These are phyloP conservation scores for Teratosphaeria gauchensis DNA, from an alignment of 2,329 filamentous ascomycete species.

Conservation along the genomic window DNA sequence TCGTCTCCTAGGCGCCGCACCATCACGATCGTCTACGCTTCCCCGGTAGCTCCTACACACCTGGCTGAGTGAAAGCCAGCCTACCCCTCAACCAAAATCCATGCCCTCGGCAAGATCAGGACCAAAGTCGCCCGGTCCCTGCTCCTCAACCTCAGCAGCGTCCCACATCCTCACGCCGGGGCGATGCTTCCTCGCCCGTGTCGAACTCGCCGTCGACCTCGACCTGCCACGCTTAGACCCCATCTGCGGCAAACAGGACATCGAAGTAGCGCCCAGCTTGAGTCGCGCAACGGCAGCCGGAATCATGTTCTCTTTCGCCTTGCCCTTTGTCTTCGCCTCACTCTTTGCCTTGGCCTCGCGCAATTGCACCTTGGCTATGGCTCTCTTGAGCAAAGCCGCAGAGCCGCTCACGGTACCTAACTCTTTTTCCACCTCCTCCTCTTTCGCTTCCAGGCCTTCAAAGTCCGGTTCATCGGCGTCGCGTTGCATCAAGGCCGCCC, in stretches of 20 bases:
- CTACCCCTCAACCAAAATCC: background rate
- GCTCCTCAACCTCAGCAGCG: background rate
- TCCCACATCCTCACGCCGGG: background rate
- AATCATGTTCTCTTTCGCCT: background rate
- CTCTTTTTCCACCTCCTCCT: background rate
- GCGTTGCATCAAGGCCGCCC: background rate
- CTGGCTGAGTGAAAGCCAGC: background rate
- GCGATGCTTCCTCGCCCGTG: background rate
- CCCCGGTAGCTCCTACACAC: no score
- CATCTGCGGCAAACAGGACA: background rate
- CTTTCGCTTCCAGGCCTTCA: background rate
- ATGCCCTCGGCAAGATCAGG: background rate
- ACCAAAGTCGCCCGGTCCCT: background rate
- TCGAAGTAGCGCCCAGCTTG: background rate
- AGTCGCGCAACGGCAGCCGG: background rate
- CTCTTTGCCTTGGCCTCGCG: background rate
- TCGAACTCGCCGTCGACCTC: background rate
- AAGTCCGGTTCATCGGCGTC: background rate
- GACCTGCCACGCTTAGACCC: background rate
- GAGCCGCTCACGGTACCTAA: background rate
- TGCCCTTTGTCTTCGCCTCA: background rate
- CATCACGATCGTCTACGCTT: no score
- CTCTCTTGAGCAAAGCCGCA: background rate
- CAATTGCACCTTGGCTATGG: background rate
- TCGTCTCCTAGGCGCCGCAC: no score